Base-by-base conservation (phyloP, 2,329 filamentous ascomycete genomes). In the Nigrograna mackinnonii region DNA sequence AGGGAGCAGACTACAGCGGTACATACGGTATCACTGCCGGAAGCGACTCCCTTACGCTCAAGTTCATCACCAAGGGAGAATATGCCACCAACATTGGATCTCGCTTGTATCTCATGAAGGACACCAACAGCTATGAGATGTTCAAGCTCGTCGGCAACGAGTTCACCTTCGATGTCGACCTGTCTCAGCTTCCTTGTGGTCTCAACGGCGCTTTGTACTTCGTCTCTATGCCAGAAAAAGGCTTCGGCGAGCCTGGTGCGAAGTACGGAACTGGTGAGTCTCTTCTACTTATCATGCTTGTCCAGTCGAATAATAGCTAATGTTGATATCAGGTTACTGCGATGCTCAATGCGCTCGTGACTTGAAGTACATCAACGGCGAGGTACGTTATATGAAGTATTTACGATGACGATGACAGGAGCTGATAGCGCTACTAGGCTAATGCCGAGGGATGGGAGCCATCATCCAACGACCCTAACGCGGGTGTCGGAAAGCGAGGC, bases 131-230 rank as follows among this genome's bases (percentile, higher is more conserved):
- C 24, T 60, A 62, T 35, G 37, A 59, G 43, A 54, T 58, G 40
- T 62, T 56, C 46, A 58, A 54, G 43, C 36, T 62, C 22, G 31
- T 58, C 36, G 52, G 54, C 26, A 52, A 59, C 36, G 58, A 62
- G 40, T 58, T 60, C 38, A 55, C 54, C 11, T 62, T 62, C 36
- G 57, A 62, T 39, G 55, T 62, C n/a, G 58, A 60, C 31, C 40
- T 85, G 21, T 84, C 82, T 18, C 73, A 76, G 44, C 69, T 85
- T 13, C 77, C 78, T 38, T 87, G 85, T 56, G 85, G 85, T 37
- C 68, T 87, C 41, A 87, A 87, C 63, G 84, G 83, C 32, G 50
- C 43, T 37, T n/a, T 48, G 32, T 52, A 50, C 41, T 41, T 85
- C 31, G 70, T 77, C 6, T 67, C 74, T 49, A 85, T 85, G 80